Evolutionary conservation across 2,329 filamentous ascomycete genomes (phyloP).

Genomic region (Hypoxylon sp.): DNA sequence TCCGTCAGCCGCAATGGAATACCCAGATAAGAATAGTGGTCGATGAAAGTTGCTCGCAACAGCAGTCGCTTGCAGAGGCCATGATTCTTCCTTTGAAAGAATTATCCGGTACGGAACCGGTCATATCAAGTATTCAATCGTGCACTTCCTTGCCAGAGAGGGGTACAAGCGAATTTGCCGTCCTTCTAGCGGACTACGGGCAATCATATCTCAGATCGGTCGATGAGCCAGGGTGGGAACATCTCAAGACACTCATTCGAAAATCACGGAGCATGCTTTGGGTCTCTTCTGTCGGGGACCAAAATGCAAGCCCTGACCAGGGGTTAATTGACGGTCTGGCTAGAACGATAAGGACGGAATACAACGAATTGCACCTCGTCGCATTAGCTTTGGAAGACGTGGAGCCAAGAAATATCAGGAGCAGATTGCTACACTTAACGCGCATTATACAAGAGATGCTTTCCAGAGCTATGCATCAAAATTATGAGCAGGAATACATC

Average conservation of each 20-base stretch:
- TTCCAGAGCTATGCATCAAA: background rate
- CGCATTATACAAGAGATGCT: conserved; percentile 21
- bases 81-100: background rate
- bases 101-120: background rate
- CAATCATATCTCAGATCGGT: background rate
- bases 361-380: conserved; percentile 26
- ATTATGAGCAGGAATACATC: conserved; percentile 40
- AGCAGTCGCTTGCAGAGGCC: background rate
- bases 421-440: background rate
- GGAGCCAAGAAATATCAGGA: background rate
- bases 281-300: conserved; percentile 7
- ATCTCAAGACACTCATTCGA: background rate
- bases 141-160: background rate
- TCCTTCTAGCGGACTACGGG: conserved; percentile 8
- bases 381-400: conserved; percentile 20
- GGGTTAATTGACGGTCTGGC: conserved; percentile 25
- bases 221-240: background rate
- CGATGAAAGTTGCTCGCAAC: background rate
- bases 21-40: conserved; percentile 14
- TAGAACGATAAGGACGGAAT: conserved; percentile 30
- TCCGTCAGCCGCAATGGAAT: background rate
- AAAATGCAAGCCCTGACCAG: background rate
- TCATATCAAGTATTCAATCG: background rate
- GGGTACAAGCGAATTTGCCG: background rate
- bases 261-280: conserved; percentile 8